A percentile compares a stretch with the other conserved stretches of the same genome.
Conservation (phyloP, 139 green algal genomes). For the Asterochloris sp. region DNA sequence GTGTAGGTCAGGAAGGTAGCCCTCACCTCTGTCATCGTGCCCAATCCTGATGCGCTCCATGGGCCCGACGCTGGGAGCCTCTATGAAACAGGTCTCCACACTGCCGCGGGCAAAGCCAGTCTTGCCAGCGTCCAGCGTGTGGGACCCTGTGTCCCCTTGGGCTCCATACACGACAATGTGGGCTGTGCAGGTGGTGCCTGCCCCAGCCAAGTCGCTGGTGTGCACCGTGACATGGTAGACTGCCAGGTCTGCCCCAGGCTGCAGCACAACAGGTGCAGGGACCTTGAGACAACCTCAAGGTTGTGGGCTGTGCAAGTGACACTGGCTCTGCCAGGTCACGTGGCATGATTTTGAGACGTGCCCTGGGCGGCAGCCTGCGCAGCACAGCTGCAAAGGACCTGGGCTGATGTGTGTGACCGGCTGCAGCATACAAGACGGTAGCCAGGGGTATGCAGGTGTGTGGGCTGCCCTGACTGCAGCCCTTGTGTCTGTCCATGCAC, state of each 20-base stretch:
- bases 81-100: background rate
- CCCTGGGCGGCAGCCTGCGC: no score
- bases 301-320: background rate
- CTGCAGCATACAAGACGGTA: no score
- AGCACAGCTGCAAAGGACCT: no score
- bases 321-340: no score
- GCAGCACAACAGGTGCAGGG: slow-evolving; percentile 31
- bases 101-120: background rate
- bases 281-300: background rate
- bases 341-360: no score
- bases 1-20: no score
- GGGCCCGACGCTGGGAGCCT: background rate
- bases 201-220: slow-evolving; percentile 13
- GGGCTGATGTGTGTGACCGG: no score
- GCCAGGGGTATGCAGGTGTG: no score
- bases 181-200: slow-evolving; percentile 7
- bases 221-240: slow-evolving; percentile 15
- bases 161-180: slow-evolving; percentile 4
- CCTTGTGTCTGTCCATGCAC: no score
- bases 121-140: background rate
- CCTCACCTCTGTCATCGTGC: slow-evolving; percentile 6
- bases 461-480: no score
- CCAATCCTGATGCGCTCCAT: slow-evolving; percentile 2
- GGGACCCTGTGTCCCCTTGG: background rate
- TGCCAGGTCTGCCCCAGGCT: background rate